Conservation (phyloP, 495 filamentous ascomycete species). For the Neurospora sp. region DNA sequence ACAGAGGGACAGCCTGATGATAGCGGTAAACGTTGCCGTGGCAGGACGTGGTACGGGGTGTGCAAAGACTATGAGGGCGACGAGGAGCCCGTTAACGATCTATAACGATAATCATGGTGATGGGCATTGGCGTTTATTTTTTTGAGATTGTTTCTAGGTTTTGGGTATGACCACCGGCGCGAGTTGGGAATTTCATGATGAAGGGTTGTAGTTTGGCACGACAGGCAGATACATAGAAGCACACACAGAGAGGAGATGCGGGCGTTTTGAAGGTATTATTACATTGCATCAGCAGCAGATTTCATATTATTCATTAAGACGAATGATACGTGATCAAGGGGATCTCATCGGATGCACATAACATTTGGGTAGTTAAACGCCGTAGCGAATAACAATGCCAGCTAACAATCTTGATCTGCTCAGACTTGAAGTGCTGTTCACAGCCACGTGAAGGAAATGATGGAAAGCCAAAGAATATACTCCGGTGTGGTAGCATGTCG, state of each 20-base stretch:
- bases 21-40: conserved; percentile 17
- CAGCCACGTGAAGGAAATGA: not conserved
- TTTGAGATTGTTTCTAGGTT: not conserved
- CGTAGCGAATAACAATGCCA: not conserved
- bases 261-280: not conserved
- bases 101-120: not conserved
- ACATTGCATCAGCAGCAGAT: not conserved
- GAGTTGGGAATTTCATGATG: not conserved
- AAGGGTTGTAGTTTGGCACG: not conserved
- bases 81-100: not conserved
- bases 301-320: not conserved
- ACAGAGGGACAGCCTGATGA: not conserved
- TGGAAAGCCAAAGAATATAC: not conserved
- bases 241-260: not conserved
- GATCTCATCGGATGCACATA: not conserved
- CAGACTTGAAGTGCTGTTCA: not conserved
- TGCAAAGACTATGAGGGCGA: conserved; percentile 30
- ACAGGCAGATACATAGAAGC: not conserved
- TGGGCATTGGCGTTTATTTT: not conserved
- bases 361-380: not conserved
- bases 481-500: not conserved
- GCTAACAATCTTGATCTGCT: not conserved
- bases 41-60: conserved; percentile 31
- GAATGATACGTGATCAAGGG: not conserved
- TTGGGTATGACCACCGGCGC: not conserved